A percentile compares a stretch with the other conserved stretches of the same genome.
Conservation (phyloP, 2,329 filamentous ascomycete genomes). For the Fusarium mangiferae region DNA sequence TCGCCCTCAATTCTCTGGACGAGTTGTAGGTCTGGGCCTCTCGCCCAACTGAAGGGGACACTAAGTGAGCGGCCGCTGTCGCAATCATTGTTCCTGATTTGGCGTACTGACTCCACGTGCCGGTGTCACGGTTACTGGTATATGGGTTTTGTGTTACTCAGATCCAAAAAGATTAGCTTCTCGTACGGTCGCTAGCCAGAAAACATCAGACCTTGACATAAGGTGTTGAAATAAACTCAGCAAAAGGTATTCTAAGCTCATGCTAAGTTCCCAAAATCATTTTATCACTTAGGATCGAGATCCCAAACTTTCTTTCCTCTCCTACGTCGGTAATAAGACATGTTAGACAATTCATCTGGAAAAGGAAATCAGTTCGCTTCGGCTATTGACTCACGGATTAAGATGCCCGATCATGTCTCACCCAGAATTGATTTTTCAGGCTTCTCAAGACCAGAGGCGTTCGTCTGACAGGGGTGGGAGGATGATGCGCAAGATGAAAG, state of each 20-base stretch:
- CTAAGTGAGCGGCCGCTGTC: background rate
- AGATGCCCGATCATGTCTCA: background rate
- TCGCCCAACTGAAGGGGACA: slow-evolving; percentile 3
- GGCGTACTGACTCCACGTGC: background rate
- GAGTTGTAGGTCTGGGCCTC: slow-evolving; percentile 15
- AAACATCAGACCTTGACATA: background rate
- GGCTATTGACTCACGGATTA: background rate
- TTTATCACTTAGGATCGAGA: background rate
- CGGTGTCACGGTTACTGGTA: background rate
- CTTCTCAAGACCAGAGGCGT: background rate
- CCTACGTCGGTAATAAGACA: background rate
- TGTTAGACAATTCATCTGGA: background rate
- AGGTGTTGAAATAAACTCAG: background rate
- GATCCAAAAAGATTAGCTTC: background rate
- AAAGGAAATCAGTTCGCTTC: background rate
- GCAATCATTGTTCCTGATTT: slow-evolving; percentile 4
- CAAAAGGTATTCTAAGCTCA: background rate
- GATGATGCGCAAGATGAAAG: slow-evolving; percentile 19
- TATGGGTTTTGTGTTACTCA: background rate
- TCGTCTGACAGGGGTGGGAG: slow-evolving; percentile 30
- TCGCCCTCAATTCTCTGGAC: background rate
- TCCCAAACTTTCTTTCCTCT: background rate
- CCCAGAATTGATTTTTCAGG: background rate
- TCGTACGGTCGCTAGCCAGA: background rate
- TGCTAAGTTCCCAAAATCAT: background rate